Conservation (phyloP, 306 rosid genomes). For the Cicer pinnatifidum region DNA sequence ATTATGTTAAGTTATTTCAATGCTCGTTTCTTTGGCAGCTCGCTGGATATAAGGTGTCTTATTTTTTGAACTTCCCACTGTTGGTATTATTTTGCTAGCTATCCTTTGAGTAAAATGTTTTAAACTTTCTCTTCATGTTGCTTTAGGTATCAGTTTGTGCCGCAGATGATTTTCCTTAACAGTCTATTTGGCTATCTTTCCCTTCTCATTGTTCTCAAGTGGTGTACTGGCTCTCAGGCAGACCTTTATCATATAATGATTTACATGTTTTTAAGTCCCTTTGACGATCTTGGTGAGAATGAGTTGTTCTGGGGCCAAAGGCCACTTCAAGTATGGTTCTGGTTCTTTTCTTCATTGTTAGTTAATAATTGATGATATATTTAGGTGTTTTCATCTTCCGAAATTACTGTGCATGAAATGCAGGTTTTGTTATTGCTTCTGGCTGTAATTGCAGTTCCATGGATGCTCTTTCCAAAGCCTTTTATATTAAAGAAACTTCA, state of each 20-base stretch:
- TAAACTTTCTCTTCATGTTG: slow-evolving; percentile 47
- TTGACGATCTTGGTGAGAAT: slow-evolving; percentile 90
- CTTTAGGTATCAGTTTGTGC: slow-evolving; percentile 95
- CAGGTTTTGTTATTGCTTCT: slow-evolving; percentile 86
- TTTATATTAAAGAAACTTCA: slow-evolving; percentile 88
- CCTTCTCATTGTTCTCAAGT: slow-evolving; percentile 92
- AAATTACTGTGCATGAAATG: slow-evolving; percentile 51
- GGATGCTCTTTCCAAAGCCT: slow-evolving; percentile 99
- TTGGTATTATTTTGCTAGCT: slow-evolving; percentile 40
- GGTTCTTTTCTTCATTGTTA: slow-evolving; percentile 36
- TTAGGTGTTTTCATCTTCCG: slow-evolving; percentile 34
- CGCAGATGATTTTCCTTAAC: slow-evolving; percentile 94
- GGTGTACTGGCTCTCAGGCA: slow-evolving; percentile 98
- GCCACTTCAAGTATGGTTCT: slow-evolving; percentile 81
- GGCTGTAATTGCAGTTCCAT: slow-evolving; percentile 94
- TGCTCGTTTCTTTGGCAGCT: slow-evolving; percentile 77
- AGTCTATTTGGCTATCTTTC: slow-evolving; percentile 98
- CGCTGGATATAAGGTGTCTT: slow-evolving; percentile 79
- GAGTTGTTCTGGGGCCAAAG: slow-evolving; percentile 98
- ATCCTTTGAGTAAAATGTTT: slow-evolving; percentile 36
- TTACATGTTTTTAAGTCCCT: slow-evolving; percentile 97
- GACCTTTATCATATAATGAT: slow-evolving; percentile 99
- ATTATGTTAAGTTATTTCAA: slow-evolving; percentile 89
- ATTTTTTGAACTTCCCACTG: slow-evolving; percentile 32
- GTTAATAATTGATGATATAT: slow-evolving; percentile 25